phyloP scores from a whole-genome alignment of 2,329 filamentous ascomycete genomes.

The Penicillium nordicum region DNA sequence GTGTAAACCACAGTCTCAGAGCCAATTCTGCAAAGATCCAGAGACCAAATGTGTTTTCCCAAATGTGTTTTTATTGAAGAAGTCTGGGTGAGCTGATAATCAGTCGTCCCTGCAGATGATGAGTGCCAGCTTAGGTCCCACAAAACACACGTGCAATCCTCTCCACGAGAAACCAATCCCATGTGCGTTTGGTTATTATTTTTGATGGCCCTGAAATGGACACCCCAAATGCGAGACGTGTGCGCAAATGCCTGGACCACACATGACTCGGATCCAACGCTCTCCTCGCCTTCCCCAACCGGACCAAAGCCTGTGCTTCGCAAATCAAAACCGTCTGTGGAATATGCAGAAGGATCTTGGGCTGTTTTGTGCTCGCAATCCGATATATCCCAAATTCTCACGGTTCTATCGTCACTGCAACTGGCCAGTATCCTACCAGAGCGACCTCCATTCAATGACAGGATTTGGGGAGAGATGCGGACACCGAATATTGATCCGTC shows the following conservation, averaged over 20 bases:
- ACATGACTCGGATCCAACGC: constrained; percentile 44
- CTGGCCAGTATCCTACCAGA: constrained; percentile 69
- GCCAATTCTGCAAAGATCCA: constrained; percentile 42
- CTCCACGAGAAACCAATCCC: constrained; percentile 72
- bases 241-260: constrained; percentile 81
- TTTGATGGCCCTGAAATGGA: constrained; percentile 58
- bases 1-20: constrained; percentile 56
- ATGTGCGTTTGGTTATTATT: constrained; percentile 32
- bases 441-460: constrained; percentile 34
- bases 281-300: constrained; percentile 29
- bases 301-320: constrained; percentile 64
- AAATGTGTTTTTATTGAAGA: constrained; percentile 63
- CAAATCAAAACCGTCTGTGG: constrained; percentile 35
- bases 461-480: constrained; percentile 63
- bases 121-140: constrained; percentile 59
- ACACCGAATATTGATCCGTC: constrained; percentile 95
- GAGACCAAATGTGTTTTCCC: constrained; percentile 90
- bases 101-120: constrained; percentile 8
- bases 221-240: constrained; percentile 81
- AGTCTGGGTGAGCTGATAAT: constrained; percentile 39
- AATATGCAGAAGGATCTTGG: constrained; percentile 35
- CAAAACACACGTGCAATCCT: constrained; percentile 72
- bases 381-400: constrained; percentile 82
- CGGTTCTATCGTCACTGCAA: constrained; percentile 91
- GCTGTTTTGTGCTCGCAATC: constrained; percentile 41